Percentiles rank a stretch among this genome's conserved stretches.
Evolutionary conservation across 1,284 basidiomycete genomes (phyloP).

Genomic region (Vanrija sp.): DNA sequence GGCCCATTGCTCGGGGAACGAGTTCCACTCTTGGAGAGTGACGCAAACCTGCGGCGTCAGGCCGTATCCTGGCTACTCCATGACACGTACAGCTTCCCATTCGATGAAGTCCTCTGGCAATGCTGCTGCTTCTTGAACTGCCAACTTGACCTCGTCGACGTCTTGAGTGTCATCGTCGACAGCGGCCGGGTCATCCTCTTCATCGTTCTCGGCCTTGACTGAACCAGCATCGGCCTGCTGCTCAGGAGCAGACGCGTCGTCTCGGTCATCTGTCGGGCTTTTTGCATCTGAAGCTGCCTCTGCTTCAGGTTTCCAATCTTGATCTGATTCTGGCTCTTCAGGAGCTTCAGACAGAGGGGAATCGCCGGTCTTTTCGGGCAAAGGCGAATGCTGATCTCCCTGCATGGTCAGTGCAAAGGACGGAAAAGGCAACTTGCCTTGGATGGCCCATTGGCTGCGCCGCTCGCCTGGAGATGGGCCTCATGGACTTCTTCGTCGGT

Average conservation of each 20-base stretch:
- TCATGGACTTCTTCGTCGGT: conserved; percentile 43
- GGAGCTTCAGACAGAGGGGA: conserved; percentile 13
- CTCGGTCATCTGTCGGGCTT: neutral
- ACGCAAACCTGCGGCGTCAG: conserved; percentile 49
- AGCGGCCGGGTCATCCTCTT: conserved; percentile 1
- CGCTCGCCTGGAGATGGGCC: conserved; percentile 11
- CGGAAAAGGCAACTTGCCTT: neutral
- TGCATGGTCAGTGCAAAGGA: no score
- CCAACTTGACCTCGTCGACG: conserved; percentile 30
- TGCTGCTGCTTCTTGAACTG: conserved; percentile 36
- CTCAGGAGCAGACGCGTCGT: neutral
- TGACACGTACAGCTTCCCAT: conserved; percentile 48
- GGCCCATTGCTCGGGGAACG: conserved; percentile 51
- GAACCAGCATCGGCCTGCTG: neutral
- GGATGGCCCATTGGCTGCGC: neutral
- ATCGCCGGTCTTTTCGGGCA: neutral
- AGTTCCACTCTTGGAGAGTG: conserved; percentile 52
- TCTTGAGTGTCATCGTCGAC: conserved; percentile 2
- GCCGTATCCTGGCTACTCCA: conserved; percentile 11
- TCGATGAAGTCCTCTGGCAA: conserved; percentile 47
- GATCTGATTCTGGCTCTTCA: neutral
- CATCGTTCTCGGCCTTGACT: conserved; percentile 6
- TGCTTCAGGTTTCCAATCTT: neutral
- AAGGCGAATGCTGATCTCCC: no score
- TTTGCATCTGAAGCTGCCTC: neutral